phyloP scores from a whole-genome alignment of 2,329 filamentous ascomycete species.

The Aspergillus brunneoviolaceus region DNA sequence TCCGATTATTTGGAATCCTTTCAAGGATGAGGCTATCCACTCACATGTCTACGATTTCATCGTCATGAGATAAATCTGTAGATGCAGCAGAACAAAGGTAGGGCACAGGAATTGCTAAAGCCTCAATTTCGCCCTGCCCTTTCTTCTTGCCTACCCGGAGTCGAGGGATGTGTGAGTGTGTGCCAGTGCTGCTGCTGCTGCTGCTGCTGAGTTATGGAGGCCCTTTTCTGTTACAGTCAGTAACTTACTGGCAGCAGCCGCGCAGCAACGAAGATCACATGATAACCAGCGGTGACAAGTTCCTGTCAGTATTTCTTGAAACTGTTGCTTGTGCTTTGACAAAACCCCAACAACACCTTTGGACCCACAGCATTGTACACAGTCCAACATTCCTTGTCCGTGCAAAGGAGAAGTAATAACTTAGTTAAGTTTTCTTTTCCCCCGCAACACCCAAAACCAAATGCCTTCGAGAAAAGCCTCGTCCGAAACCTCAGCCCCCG shows the following conservation, averaged over 20 bases:
- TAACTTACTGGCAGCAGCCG: neutral
- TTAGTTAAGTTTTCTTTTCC: no score
- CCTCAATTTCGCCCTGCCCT: neutral
- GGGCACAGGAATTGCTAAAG: neutral
- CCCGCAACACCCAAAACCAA: neutral
- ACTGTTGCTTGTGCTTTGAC: neutral
- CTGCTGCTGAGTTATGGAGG: no score
- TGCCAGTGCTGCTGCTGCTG: no score
- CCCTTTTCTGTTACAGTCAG: no score
- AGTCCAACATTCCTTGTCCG: neutral
- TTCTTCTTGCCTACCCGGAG: neutral
- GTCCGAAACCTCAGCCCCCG: neutral
- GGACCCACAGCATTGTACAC: no score
- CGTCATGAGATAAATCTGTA: neutral
- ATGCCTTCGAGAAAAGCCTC: neutral
- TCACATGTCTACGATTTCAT: neutral
- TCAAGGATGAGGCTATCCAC: neutral
- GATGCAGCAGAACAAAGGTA: neutral
- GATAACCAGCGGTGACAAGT: constrained; percentile 6
- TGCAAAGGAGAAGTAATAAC: neutral
- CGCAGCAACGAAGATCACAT: neutral
- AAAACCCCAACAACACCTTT: neutral
- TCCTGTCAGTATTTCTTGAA: neutral
- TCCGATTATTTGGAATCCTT: neutral
- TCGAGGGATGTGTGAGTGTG: neutral